Evolutionary conservation across 2,329 filamentous ascomycete genomes (phyloP).

Genomic region (Beauveria sp.): DNA sequence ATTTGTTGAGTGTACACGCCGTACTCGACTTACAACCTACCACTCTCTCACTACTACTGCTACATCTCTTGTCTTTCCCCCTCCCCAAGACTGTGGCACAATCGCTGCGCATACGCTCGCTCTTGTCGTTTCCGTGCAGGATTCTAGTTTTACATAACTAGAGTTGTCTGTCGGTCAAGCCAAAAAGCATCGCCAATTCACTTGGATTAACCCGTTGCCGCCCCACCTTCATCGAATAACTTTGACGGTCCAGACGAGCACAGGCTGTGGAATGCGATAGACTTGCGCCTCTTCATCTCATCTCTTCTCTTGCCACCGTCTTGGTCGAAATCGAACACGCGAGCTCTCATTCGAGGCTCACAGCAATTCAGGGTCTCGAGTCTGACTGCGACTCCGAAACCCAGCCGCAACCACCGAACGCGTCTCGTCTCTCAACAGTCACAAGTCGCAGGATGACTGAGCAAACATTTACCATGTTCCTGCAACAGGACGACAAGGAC

Average conservation of each 20-base stretch:
- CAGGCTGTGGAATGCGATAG: background rate
- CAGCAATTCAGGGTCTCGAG: background rate
- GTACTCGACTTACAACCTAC: background rate
- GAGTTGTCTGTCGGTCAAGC: background rate
- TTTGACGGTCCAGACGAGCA: background rate
- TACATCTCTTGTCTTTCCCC: background rate
- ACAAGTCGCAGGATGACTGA: conserved; percentile 3
- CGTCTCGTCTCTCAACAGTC: background rate
- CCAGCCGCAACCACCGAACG: background rate
- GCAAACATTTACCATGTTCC: conserved; percentile 13
- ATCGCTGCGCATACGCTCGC: background rate
- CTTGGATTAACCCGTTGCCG: background rate
- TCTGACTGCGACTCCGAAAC: background rate
- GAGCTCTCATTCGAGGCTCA: background rate
- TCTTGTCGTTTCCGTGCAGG: background rate
- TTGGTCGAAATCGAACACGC: background rate
- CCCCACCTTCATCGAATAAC: background rate
- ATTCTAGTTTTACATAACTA: background rate
- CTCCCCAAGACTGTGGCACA: background rate
- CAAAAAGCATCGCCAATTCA: background rate
- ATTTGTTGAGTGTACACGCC: background rate
- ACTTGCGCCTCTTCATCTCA: background rate
- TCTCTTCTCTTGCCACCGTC: background rate
- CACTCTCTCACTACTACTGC: background rate
- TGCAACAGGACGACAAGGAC: conserved; percentile 26